Percentiles rank a stretch among this genome's conserved stretches.
These are phyloP conservation scores for Telopea speciosissima DNA, from an alignment of 177 flowering plant genomes.

Conservation along the genomic window DNA sequence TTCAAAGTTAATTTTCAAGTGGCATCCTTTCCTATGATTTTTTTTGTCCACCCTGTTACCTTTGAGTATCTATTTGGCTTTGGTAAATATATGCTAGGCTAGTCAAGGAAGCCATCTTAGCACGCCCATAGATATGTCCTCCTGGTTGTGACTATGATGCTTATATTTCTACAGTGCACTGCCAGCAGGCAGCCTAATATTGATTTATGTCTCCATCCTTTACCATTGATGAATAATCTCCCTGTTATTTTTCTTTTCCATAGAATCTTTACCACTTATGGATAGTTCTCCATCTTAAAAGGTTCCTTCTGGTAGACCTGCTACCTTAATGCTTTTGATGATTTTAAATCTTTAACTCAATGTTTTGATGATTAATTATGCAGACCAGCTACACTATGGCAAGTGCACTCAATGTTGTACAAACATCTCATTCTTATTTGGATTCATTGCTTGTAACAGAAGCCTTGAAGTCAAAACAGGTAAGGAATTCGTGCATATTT, in stretches of 20 bases:
- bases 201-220: neutral
- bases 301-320: neutral
- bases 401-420: conserved; percentile 75
- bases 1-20: too few species aligned
- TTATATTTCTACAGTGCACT: neutral
- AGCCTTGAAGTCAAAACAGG: conserved; percentile 64
- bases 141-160: neutral
- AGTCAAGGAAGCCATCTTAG: too few species aligned
- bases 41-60: neutral
- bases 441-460: conserved; percentile 75
- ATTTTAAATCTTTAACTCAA: conserved; percentile 4
- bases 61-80: neutral
- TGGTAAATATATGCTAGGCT: too few species aligned
- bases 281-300: neutral
- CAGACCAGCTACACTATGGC: conserved; percentile 79
- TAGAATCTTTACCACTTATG: neutral
- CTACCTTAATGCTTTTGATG: neutral
- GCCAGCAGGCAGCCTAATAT: neutral
- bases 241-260: neutral
- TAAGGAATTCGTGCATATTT: conserved; percentile 13
- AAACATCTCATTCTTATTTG: conserved; percentile 84
- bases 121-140: neutral
- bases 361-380: conserved; percentile 8
- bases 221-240: neutral
- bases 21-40: neutral